Evolutionary conservation across 2,329 filamentous ascomycete species (phyloP), one percentile per base, ranked within the genome.

Genomic region (Xylariaceae sp.): DNA sequence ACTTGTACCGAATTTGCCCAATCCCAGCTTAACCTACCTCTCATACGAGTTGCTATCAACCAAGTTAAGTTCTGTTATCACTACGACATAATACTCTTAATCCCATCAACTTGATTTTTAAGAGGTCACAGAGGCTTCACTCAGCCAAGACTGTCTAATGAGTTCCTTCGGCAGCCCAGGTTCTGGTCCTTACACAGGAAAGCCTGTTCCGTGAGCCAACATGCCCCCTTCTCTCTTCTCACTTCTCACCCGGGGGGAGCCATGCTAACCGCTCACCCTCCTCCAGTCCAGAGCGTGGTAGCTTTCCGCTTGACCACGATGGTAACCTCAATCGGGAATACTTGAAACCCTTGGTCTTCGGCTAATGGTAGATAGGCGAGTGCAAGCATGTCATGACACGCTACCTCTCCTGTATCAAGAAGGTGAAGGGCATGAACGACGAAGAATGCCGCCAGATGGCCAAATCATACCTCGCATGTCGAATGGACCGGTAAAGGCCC

Each of bases 251-350:
- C 2, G 16, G 19, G 17, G 21, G 14, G 36, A 9, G 56, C 34
- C 21, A 37, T n/a, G 26, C 37, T 49, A 47, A 58, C 47, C 26
- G 45, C 28, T 21, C 51, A 17, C 26, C 24, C 37, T 17, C 31
- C n/a, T 51, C 5, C 65, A 95, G 91, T 55, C 94, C 94, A 4
- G 90, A 97, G 74, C 87, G 93, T 68, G 94, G 94, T 53, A 96
- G 91, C 68, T 98, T 98, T 71, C 94, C 94, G n/a, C 86, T 98
- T 53, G 94, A 98, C 75, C 93, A 97, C 69, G 92, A 96, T 74
- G 92, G 86, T 87, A 77, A 65, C n/a, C n/a, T n/a, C n/a, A n/a
- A n/a, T n/a, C n/a, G 24, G 36, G 23, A 16, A 46, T 41, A 23
- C 16, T 21, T 8, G 33, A 40, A 17, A 56, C 28, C 4, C 4